phyloP scores from a whole-genome alignment of 2,329 filamentous ascomycete species.

The Thielaviopsis populi region DNA sequence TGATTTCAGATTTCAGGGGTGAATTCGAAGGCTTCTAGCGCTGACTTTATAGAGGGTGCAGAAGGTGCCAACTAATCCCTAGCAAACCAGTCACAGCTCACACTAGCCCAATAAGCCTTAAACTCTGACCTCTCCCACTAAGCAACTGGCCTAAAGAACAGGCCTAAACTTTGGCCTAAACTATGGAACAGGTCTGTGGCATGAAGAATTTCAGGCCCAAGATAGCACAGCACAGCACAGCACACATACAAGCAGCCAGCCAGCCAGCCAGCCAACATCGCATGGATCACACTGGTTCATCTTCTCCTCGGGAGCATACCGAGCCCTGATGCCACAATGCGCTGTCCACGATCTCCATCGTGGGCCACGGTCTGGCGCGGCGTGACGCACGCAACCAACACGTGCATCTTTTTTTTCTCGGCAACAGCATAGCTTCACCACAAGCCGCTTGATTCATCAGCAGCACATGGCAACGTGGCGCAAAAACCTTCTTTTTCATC shows the following conservation, averaged over 20 bases:
- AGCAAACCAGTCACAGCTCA: background rate
- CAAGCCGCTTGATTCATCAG: background rate
- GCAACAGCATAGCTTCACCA: background rate
- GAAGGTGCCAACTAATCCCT: background rate
- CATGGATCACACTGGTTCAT: background rate
- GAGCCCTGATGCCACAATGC: background rate
- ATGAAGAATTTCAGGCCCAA: background rate
- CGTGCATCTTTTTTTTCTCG: background rate
- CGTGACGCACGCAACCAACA: background rate
- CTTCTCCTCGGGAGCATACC: background rate
- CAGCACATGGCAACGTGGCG: too few relatives aligned
- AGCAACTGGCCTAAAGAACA: background rate
- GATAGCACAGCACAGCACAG: background rate
- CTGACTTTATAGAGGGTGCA: background rate
- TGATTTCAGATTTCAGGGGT: constrained; percentile 1
- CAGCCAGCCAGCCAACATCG: background rate
- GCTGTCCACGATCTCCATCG: background rate
- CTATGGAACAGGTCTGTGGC: background rate
- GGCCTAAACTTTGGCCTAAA: background rate
- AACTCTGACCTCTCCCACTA: background rate
- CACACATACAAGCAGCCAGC: too few relatives aligned
- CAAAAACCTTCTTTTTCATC: too few relatives aligned
- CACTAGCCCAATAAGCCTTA: background rate
- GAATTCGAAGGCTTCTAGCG: background rate
- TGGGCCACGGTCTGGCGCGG: background rate